Base-by-base conservation (phyloP, 1,139 yeast species). In the Kurtzmaniella natalensis region DNA sequence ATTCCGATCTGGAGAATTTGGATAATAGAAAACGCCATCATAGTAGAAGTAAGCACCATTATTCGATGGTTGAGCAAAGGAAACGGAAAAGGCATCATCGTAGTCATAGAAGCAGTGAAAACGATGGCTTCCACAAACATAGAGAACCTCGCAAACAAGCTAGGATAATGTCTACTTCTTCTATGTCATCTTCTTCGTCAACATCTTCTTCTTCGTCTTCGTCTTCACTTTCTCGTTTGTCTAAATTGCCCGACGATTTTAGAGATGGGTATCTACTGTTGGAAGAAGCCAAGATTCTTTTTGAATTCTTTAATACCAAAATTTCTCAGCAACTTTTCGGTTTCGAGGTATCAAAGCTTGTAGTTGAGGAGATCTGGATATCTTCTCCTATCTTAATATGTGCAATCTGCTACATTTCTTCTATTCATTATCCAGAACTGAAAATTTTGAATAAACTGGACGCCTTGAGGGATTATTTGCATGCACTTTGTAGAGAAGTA, bases 281-380 rank as follows among this genome's bases (percentile, higher is more conserved):
- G 25, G 59, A 54, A 1, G 72, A 78, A 36, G 85, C 85, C 0
- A 50, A 55, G 18, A 71, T 64, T 18, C 57, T 80, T 11, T 75
- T 79, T 39, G 45, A 51, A 5, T 75, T 65, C 39, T 81, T 81
- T 48, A 72, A 76, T 44, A 53, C 64, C 3, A 70, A 77, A 37
- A 76, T 80, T 15, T 65, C 83, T 0, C 80, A 79, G 14, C 85
- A 80, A 45, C 57, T 81, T 28, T 80, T 78, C 57, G 87, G 87
- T 1, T 81, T 79, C 51, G 78, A 73, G 34, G 63, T 80, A 3
- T 66, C 79, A 1, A 62, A 66, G 35, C 66, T 77, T 35, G 59
- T 72, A 0, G 65, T 76, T 2, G 71, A 72, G 14, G 55, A 55
- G 2, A 61, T 77, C 7, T 78, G 85, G 85, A 55, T 60, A 3